phyloP scores from a whole-genome alignment of 768 basidiomycete genomes.

The Leccinellum luteum region DNA sequence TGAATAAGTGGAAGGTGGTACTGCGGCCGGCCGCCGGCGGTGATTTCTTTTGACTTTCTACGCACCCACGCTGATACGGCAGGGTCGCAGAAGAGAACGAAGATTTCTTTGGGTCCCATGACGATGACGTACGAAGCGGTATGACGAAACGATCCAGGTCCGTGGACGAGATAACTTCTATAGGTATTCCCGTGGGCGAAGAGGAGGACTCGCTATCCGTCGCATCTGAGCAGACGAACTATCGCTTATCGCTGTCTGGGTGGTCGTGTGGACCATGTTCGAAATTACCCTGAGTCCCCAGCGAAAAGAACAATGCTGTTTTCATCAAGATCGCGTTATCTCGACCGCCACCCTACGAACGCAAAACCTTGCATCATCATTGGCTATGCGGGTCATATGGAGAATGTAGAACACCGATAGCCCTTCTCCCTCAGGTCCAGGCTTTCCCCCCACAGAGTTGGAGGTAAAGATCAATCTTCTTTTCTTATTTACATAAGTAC shows the following conservation, averaged over 20 bases:
- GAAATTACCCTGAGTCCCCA: not conserved
- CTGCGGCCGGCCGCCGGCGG: not conserved
- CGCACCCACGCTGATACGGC: not conserved
- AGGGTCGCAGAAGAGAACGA: not conserved
- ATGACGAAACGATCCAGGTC: not conserved
- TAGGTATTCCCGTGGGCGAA: not conserved
- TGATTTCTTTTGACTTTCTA: not conserved
- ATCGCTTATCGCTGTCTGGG: not conserved
- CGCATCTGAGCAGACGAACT: not conserved
- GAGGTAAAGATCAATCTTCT: not conserved
- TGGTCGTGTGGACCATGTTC: not conserved
- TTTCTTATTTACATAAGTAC: not conserved
- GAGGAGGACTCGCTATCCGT: not conserved
- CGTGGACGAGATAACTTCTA: not conserved
- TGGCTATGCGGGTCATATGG: constrained; percentile 9
- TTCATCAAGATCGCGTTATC: constrained; percentile 1
- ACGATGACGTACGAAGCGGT: not conserved
- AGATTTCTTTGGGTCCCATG: not conserved
- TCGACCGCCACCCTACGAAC: not conserved
- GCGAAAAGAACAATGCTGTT: not conserved
- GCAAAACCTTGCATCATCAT: not conserved
- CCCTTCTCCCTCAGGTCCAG: not conserved
- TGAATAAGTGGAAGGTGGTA: not conserved
- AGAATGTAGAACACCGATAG: constrained; percentile 5
- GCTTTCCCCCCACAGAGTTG: not conserved